Base-by-base conservation (phyloP, 2,329 filamentous ascomycete species). In the Aspergillus proliferans region DNA sequence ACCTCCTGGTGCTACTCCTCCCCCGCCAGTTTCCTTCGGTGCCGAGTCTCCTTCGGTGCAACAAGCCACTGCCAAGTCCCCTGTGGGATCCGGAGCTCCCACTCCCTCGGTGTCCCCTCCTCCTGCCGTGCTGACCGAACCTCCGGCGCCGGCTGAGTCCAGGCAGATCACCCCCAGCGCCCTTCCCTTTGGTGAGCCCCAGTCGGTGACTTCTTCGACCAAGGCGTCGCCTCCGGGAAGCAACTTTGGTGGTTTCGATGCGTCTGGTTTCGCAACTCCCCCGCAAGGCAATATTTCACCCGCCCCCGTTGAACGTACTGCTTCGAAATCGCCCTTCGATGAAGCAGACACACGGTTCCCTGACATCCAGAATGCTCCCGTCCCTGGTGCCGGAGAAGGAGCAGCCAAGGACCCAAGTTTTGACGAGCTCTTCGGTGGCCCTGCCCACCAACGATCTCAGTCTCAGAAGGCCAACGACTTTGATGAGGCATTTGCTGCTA, bases 161-260 rank as follows among this genome's bases (percentile, higher is more conserved):
- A 79, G 84, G 51, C 89, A 94, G 65, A 83, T 92, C 53, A 89
- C 80, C 50, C 87, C 89, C 5, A 84, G 81, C 61, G 86, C 87
- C 65, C 72, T 92, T 43, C 87, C 88, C 4, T 83, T 95, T 58
- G 74, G 76, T 41, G 76, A 84, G 43, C 74, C 78, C 44, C 84
- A 87, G 52, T 88, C 87, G 2, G 72, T 87, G 47, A 85, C 82
- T 48, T 90, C 88, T 18, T 93, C 89, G 14, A 84, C 87, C 24
- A 86, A 86, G 67, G 85, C 85, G 6, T 88, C 87, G 21, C 85
- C 86, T 19, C 84, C 88, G 39, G 80, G 80, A 43, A 82, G 86
- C 70, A 71, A 84, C 65, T 75, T 81, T 65, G 83, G 81, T 46
- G 69, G 63, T 28, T 60, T 67, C 46, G 81, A 81, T 44, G 69